Evolutionary conservation across 768 basidiomycete species (phyloP), one percentile per base, ranked within the genome.

Genomic region (Naganishia kalamii): DNA sequence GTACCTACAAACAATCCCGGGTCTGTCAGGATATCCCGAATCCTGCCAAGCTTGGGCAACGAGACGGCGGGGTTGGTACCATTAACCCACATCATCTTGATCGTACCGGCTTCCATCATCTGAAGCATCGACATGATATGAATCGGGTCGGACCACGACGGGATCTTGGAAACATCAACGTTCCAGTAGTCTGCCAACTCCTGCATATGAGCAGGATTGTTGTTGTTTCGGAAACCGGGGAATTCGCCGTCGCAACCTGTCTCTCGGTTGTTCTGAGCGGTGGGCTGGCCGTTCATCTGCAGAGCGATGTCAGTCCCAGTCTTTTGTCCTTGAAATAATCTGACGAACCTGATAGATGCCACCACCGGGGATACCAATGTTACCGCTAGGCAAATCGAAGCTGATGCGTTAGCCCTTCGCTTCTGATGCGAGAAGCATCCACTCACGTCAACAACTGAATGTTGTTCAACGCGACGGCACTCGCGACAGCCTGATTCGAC

Each of bases 241-340:
- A 49, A 71, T 52, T 71, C 70, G 13, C 70, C 70, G 33, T 71
- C 61, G 37, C 70, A 71, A n/a, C 70, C 68, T 15, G 60, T 59
- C 57, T 71, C 70, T 41, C 70, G 30, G 60, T 71, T 71, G 62
- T 71, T 71, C 52, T 70, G 70, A 12, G 70, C 70, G 2, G 70
- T 71, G 1, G 70, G 70, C 60, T 71, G 70, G 1, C 70, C 70
- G 46, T 71, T 71, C 68, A 71, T 69, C 65, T 71, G 60, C 19
- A 51, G 43, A 1, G 40, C 8, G 7, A 25, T 3, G 23, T 60
- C 40, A 60, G 59, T 60, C n/a, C 27, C 17, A 1, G 32, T 15
- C 17, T n/a, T 8, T 50, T 12, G 2, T 4, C 51, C 13, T 33
- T 6, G 30, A n/a, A 25, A 8, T 19, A 4, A 21, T n/a, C 13